Evolutionary conservation across 2,329 filamentous ascomycete genomes (phyloP).

Genomic region (Huntiella bhutanensis): DNA sequence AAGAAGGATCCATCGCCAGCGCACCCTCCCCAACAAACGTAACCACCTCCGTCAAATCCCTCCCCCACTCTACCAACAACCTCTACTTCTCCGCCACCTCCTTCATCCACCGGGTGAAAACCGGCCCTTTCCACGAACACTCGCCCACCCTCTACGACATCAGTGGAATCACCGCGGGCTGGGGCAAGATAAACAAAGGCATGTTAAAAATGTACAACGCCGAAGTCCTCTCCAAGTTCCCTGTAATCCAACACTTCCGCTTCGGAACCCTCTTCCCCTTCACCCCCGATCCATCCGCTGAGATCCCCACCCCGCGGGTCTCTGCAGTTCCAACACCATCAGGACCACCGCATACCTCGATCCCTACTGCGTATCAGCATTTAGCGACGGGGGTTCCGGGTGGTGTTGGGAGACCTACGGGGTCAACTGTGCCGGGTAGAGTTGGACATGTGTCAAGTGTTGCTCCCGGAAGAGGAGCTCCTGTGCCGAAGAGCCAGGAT

Average conservation of each 20-base stretch:
- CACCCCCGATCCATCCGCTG: conserved; percentile 46
- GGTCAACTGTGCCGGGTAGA: neutral
- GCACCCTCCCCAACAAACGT: conserved; percentile 57
- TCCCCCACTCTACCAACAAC: conserved; percentile 45
- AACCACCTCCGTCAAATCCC: conserved; percentile 42
- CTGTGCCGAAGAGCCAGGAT: too few species aligned
- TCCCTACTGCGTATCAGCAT: neutral
- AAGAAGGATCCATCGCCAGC: conserved; percentile 56
- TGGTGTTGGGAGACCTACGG: conserved; percentile 11
- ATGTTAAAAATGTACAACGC: conserved; percentile 99
- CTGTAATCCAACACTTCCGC: conserved; percentile 90
- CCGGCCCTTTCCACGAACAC: conserved; percentile 91
- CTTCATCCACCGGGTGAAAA: conserved; percentile 96
- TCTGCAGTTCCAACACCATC: too few species aligned
- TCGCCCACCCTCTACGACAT: conserved; percentile 90
- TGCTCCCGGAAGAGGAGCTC: too few species aligned
- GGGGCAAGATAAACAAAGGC: conserved; percentile 93
- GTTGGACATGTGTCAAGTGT: too few species aligned
- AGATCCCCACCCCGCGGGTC: conserved; percentile 27
- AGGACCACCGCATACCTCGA: neutral
- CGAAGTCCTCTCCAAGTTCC: conserved; percentile 90
- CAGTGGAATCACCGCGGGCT: conserved; percentile 76
- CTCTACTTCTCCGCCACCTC: conserved; percentile 93
- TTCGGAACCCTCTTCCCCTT: conserved; percentile 69
- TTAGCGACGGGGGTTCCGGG: neutral